These are phyloP conservation scores for Fusarium incarnatum DNA, from an alignment of 2,329 filamentous ascomycete genomes.

Conservation along the genomic window DNA sequence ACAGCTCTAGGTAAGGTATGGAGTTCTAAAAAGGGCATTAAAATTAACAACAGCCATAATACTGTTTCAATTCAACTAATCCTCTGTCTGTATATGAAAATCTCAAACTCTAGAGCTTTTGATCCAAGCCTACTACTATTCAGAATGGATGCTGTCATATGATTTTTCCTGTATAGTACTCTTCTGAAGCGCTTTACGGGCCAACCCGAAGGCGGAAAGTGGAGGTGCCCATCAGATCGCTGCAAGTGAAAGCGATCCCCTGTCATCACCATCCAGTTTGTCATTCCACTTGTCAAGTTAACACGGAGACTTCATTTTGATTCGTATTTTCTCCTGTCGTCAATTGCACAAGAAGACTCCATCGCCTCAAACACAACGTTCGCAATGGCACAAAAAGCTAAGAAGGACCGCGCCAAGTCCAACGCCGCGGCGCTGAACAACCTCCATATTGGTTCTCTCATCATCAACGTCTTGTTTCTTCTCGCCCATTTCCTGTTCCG, in stretches of 20 bases:
- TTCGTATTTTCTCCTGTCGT: background rate
- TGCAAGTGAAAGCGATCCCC: conserved; percentile 14
- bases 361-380: background rate
- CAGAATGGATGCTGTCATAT: background rate
- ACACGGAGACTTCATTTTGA: background rate
- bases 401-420: conserved; percentile 77
- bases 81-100: background rate
- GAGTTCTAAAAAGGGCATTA: background rate
- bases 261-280: conserved; percentile 11
- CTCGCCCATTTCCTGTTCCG: conserved; percentile 75
- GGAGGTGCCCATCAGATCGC: conserved; percentile 27
- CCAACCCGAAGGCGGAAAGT: conserved; percentile 27
- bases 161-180: background rate
- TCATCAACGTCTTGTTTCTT: conserved; percentile 80
- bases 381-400: conserved; percentile 71
- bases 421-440: conserved; percentile 82
- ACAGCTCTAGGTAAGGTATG: background rate
- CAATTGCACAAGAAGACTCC: background rate
- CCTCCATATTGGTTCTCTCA: conserved; percentile 80
- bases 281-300: conserved; percentile 29
- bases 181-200: background rate
- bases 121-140: background rate
- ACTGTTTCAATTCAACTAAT: background rate
- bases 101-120: background rate
- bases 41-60: background rate